Conservation (phyloP, 2,329 filamentous ascomycete species). For the Westerdykella ornata region DNA sequence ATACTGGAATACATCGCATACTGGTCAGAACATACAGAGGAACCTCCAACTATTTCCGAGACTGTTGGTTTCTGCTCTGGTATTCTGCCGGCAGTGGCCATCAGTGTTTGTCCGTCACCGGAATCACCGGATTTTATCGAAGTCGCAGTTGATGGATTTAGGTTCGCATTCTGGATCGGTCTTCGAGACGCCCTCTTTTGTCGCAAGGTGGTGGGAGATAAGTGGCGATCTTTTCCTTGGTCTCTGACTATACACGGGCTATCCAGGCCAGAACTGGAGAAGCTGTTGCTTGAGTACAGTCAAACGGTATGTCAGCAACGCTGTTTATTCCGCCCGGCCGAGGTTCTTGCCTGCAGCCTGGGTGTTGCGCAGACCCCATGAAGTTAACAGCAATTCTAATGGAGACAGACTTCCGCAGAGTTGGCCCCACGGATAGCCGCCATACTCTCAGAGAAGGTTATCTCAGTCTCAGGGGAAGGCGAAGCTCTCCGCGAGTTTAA, state of each 20-base stretch:
- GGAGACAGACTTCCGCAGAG: not conserved
- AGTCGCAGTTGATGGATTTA: not conserved
- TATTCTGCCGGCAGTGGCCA: constrained; percentile 5
- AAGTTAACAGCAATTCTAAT: too few species aligned
- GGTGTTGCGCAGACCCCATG: too few species aligned
- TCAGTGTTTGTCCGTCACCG: not conserved
- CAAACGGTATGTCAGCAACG: too few species aligned
- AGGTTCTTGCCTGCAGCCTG: too few species aligned
- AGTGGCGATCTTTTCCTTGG: constrained; percentile 2
- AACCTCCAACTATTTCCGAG: constrained; percentile 1
- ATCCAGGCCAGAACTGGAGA: too few species aligned
- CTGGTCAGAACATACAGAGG: not conserved
- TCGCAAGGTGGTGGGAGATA: not conserved
- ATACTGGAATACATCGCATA: constrained; percentile 5
- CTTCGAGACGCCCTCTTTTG: constrained; percentile 1
- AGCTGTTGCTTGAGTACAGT: too few species aligned
- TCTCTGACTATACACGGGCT: constrained; percentile 1
- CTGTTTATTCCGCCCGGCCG: too few species aligned
- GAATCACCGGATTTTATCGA: not conserved
- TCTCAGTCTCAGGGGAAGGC: constrained; percentile 1
- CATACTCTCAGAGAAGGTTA: not conserved
- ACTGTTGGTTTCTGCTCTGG: constrained; percentile 8
- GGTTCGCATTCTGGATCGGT: constrained; percentile 6
- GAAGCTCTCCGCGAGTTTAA: constrained; percentile 1
- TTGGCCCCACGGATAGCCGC: not conserved